Evolutionary conservation across 768 basidiomycete genomes (phyloP).

Genomic region (Lentinus tigrinus): DNA sequence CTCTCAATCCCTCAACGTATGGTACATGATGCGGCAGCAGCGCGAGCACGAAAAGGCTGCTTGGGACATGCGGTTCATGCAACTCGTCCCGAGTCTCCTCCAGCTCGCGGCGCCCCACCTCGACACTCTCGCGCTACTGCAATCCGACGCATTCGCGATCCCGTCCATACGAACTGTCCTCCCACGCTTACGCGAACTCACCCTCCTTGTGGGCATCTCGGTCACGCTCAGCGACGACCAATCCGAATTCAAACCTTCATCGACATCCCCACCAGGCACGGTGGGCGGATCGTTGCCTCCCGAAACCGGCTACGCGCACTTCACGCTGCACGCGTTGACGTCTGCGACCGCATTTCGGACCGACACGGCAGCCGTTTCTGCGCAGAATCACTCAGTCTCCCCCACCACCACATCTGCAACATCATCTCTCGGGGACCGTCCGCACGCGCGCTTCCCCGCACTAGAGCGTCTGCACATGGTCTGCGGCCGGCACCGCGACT

Average conservation of each 20-base stretch:
- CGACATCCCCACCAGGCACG: background rate
- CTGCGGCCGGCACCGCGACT: conserved; percentile 17
- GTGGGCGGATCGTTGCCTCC: background rate
- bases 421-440: background rate
- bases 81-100: conserved; percentile 6
- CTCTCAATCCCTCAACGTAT: background rate
- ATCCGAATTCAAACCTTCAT: background rate
- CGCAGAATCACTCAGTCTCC: no score
- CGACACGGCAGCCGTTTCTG: background rate
- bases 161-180: conserved; percentile 4
- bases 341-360: background rate
- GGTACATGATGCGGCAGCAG: conserved; percentile 4
- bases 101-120: conserved; percentile 7
- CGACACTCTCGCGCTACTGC: conserved; percentile 12
- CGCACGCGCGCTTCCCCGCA: conserved; percentile 9
- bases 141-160: conserved; percentile 8
- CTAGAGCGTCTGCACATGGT: conserved; percentile 14
- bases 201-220: conserved; percentile 13
- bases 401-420: background rate
- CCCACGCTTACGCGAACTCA: conserved; percentile 15
- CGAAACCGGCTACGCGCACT: background rate
- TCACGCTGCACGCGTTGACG: background rate
- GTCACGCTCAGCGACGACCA: background rate
- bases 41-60: conserved; percentile 15
- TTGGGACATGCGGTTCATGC: conserved; percentile 8